Evolutionary conservation across 371 early-diverging fungal species (phyloP).

Genomic region (Entomophthora muscae): DNA sequence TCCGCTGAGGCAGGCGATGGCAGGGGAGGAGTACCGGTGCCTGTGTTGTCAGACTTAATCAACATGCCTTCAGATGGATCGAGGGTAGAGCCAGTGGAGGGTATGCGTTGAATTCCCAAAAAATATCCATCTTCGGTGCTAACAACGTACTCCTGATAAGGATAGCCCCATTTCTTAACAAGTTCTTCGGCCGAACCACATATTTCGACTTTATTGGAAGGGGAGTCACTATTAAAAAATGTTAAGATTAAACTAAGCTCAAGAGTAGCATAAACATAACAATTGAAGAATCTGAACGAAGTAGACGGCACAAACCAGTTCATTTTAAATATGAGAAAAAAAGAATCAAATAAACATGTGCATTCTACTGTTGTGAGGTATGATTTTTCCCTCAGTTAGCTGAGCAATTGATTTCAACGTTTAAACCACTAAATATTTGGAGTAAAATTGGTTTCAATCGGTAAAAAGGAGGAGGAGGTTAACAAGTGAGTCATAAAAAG

Average conservation of each 20-base stretch:
- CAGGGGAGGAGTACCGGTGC: too few species aligned
- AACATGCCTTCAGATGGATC: too few species aligned
- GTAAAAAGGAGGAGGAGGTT: neutral
- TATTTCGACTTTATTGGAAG: neutral
- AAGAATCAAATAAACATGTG: neutral
- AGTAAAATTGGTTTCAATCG: too few species aligned
- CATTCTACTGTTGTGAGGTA: too few species aligned
- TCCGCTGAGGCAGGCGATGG: too few species aligned
- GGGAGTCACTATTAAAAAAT: neutral
- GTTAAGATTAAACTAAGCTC: neutral
- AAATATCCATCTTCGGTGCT: constrained; percentile 77
- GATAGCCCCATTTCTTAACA: constrained; percentile 23
- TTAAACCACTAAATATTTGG: too few species aligned
- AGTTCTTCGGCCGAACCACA: neutral
- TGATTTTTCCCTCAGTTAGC: too few species aligned
- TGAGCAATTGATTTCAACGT: too few species aligned
- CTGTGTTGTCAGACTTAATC: too few species aligned
- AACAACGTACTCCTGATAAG: constrained; percentile 67
- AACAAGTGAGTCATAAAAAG: neutral
- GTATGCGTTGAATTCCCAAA: constrained; percentile 75
- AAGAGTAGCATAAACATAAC: neutral
- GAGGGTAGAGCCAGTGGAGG: constrained; percentile 15
- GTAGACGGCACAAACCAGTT: neutral
- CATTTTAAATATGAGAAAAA: neutral
- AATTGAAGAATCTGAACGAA: neutral